phyloP scores from a whole-genome alignment of 768 basidiomycete genomes.

The Hebeloma cylindrosporum region DNA sequence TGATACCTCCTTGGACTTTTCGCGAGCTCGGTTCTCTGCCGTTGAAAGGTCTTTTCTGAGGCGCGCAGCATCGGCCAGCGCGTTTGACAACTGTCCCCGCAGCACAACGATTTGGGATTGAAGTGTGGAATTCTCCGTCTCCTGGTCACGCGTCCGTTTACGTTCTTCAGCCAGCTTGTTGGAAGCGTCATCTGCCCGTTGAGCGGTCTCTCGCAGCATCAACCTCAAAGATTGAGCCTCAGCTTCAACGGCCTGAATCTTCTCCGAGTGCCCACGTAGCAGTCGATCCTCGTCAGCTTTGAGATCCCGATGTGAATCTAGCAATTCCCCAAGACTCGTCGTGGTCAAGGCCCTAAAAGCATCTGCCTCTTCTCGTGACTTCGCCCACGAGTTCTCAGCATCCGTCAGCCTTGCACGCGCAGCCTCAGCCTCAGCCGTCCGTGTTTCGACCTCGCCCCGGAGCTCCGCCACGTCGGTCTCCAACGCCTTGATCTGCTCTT shows the following conservation, averaged over 20 bases:
- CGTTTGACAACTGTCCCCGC: conserved; percentile 68
- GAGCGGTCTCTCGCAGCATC: conserved; percentile 77
- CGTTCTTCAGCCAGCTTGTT: conserved; percentile 67
- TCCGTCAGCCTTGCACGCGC: conserved; percentile 67
- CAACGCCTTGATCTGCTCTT: conserved; percentile 65
- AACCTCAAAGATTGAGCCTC: conserved; percentile 75
- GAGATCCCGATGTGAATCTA: conserved; percentile 86
- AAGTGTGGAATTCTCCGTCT: conserved; percentile 61
- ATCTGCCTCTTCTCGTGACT: conserved; percentile 92
- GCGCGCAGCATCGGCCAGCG: conserved; percentile 66
- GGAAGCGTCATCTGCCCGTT: conserved; percentile 69
- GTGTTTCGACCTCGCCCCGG: conserved; percentile 77
- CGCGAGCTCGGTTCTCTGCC: conserved; percentile 63
- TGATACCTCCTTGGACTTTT: conserved; percentile 62
- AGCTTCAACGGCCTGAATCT: conserved; percentile 74
- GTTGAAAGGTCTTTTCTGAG: conserved; percentile 67
- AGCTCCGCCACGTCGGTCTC: conserved; percentile 79
- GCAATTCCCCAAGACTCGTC: conserved; percentile 77
- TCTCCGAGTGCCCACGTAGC: conserved; percentile 76
- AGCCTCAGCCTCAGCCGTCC: conserved; percentile 70
- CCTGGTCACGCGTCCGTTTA: conserved; percentile 58
- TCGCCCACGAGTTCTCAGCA: conserved; percentile 88
- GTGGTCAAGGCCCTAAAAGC: conserved; percentile 85
- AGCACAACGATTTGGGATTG: conserved; percentile 75
- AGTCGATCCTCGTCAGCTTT: conserved; percentile 81